Percentiles rank a stretch among this genome's conserved stretches.
These are phyloP conservation scores for Podospora pseudopauciseta DNA, from an alignment of 495 filamentous ascomycete species.

Conservation along the genomic window DNA sequence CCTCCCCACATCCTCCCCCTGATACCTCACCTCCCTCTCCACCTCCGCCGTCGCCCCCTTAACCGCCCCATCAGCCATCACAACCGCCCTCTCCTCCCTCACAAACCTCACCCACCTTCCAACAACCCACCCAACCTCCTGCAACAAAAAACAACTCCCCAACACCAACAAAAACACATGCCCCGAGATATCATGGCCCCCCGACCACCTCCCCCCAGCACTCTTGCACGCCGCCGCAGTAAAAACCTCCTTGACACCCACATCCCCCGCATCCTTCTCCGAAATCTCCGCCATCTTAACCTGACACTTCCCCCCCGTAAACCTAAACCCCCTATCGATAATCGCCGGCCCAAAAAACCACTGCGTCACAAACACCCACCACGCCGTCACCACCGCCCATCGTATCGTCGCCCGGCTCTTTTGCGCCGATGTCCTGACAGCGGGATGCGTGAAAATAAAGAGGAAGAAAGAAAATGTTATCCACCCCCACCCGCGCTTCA, in stretches of 20 bases:
- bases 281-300: slow-evolving; percentile 33
- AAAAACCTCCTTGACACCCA: slow-evolving; percentile 49
- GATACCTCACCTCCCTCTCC: slow-evolving; percentile 26
- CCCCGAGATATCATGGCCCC: slow-evolving; percentile 89
- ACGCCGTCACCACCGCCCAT: slow-evolving; percentile 66
- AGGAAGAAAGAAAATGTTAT: slow-evolving; percentile 61
- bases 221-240: slow-evolving; percentile 80
- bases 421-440: slow-evolving; percentile 33
- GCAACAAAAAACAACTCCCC: slow-evolving; percentile 70
- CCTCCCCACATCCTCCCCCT: slow-evolving; percentile 19
- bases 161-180: slow-evolving; percentile 92
- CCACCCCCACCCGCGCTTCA: slow-evolving; percentile 95
- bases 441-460: slow-evolving; percentile 59
- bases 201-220: slow-evolving; percentile 76
- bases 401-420: slow-evolving; percentile 54
- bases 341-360: slow-evolving; percentile 92
- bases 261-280: slow-evolving; percentile 17
- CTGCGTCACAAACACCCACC: slow-evolving; percentile 81
- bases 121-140: slow-evolving; percentile 69
- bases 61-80: slow-evolving; percentile 57
- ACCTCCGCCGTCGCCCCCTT: slow-evolving; percentile 48
- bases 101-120: slow-evolving; percentile 34
- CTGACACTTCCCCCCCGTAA: slow-evolving; percentile 80
- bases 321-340: slow-evolving; percentile 77
- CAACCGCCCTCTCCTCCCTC: slow-evolving; percentile 55